Conservation (phyloP, 1,139 yeast genomes). For the Candida sojae region DNA sequence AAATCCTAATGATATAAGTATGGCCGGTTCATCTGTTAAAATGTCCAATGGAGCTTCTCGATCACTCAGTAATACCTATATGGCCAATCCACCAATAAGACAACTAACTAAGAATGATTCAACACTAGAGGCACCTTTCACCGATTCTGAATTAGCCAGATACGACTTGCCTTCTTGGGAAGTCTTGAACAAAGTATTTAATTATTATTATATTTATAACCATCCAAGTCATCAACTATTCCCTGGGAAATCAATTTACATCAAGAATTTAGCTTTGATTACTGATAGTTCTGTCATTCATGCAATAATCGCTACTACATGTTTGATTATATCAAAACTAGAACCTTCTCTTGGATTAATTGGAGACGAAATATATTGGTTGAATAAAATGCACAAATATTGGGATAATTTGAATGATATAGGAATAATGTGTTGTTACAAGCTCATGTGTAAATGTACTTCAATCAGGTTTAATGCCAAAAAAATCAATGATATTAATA, state of each 20-base stretch:
- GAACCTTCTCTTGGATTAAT: constrained; percentile 15
- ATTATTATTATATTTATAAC: constrained; percentile 48
- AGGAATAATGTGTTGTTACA: constrained; percentile 24
- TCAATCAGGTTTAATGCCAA: constrained; percentile 15
- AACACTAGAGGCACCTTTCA: constrained; percentile 8
- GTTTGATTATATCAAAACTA: constrained; percentile 25
- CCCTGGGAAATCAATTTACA: constrained; percentile 40
- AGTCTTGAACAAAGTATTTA: constrained; percentile 38
- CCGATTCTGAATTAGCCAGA: constrained; percentile 14
- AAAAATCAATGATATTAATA: constrained; percentile 15
- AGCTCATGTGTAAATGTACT: constrained; percentile 20
- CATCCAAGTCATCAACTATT: constrained; percentile 49
- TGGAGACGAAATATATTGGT: constrained; percentile 42
- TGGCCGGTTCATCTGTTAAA: background rate
- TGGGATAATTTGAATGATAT: constrained; percentile 36
- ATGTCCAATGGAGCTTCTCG: background rate
- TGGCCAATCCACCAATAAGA: background rate
- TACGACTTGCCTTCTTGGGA: constrained; percentile 47
- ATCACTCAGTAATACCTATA: background rate
- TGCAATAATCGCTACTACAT: constrained; percentile 47
- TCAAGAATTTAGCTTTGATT: constrained; percentile 32
- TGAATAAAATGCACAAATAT: constrained; percentile 31
- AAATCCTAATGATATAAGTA: background rate
- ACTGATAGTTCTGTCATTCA: constrained; percentile 45
- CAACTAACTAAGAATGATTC: background rate